Base-by-base conservation (phyloP, 768 basidiomycete species). In the Boletus rufocinnamomeus region DNA sequence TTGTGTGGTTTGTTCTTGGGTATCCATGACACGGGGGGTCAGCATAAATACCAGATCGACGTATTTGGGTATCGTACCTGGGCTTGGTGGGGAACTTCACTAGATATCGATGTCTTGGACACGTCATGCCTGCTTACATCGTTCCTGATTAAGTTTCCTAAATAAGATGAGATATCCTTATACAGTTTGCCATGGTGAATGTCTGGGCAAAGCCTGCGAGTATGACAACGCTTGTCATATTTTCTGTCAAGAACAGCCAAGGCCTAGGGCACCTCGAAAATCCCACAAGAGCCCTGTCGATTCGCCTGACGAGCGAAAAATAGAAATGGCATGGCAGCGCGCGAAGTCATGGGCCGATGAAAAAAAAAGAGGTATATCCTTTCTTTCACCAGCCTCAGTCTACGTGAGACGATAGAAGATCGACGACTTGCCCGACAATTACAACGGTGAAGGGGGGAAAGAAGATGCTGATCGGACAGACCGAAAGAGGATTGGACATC, bases 71-170 rank as follows among this genome's bases (percentile, higher is more conserved):
- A 41, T 52, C 13, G 57, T 65, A 54, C 63, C 63, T 65, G 47
- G 30, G 25, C 23, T 52, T n/a, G 38, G 53, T 19, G 52, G 44
- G 44, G 44, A 52, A 54, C 27, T 49, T 43, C 2, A 44, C 60
- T 25, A n/a, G n/a, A n/a, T n/a, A n/a, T n/a, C n/a, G 44, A 50
- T 54, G 28, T 16, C 28, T 50, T 35, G 50, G 64, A 4, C n/a
- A n/a, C 4, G 57, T 58, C 23, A 58, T 70, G 47, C 66, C 59
- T 66, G 56, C 54, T 47, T 41, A 6, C 34, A n/a, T 54, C 11
- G 54, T 38, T 14, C 57, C 61, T 66, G 30, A 40, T 38, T 2
- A 6, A 46, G 23, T 40, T 50, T 49, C 43, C 45, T 34, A 52
- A 52, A 55, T 9, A 13, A 38, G 50, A 43, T 17, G n/a, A 27